Percentiles rank a stretch among this genome's conserved stretches.
Evolutionary conservation across 179 eudicot genomes (phyloP).

Genomic region (Heliamphora pulchella): DNA sequence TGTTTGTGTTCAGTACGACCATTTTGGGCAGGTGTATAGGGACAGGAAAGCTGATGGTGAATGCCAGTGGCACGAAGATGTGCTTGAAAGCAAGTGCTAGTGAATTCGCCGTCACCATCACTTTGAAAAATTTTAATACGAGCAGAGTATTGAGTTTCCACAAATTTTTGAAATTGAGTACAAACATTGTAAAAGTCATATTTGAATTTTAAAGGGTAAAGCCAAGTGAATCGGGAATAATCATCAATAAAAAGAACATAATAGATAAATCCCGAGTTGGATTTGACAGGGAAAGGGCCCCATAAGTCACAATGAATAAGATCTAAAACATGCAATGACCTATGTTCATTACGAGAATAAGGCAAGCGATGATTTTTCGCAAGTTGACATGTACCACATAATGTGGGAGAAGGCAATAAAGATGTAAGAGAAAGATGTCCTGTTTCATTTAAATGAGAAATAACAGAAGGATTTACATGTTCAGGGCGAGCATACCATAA

Average conservation of each 20-base stretch:
- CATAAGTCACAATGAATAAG: conserved; percentile 1
- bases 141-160: neutral
- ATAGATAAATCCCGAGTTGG: neutral
- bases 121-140: conserved; percentile 9
- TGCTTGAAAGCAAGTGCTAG: too few species aligned
- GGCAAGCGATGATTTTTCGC: neutral
- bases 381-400: conserved; percentile 6
- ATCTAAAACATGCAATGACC: neutral
- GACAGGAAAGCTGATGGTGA: too few species aligned
- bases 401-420: neutral
- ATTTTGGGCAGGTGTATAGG: too few species aligned
- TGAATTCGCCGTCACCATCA: too few species aligned
- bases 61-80: too few species aligned
- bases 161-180: neutral
- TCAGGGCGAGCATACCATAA: conserved; percentile 11
- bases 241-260: conserved; percentile 14
- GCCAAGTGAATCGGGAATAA: neutral
- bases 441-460: conserved; percentile 3
- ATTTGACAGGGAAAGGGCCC: conserved; percentile 3
- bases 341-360: neutral
- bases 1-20: too few species aligned
- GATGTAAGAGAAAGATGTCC: conserved; percentile 12
- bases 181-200: neutral
- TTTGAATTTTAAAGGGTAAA: neutral
- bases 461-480: neutral